Evolutionary conservation across 345 rosid species (phyloP), one percentile per base, ranked within the genome.

Genomic region (Citropsis articulata): DNA sequence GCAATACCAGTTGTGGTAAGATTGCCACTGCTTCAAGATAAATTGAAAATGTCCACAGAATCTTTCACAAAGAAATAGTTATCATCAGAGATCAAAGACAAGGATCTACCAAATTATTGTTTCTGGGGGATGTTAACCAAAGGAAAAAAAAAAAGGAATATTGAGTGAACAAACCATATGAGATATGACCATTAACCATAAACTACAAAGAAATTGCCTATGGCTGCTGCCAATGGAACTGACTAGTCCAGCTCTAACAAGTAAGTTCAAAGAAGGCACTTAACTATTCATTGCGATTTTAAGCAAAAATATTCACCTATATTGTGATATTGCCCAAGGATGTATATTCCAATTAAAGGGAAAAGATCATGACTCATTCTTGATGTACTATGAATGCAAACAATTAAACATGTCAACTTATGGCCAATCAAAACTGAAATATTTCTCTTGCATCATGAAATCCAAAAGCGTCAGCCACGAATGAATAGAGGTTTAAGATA

Each of bases 1-100:
- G 73, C 71, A 89, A 61, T 16, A 89, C 83, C 66, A 89, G 81
- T 60, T 89, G 89, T 1, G 91, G 91, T 69, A 89, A 68, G 63
- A 89, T 88, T 30, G 91, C 90, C 57, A 89, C 85, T 21, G 91
- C 93, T 85, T 89, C 91, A 22, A 89, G 77, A 72, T 82, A 89
- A 64, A 88, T 36, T 25, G 93, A 88, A 72, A 80, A 84, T 30
- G 88, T 31, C 91, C 93, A 86, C 83, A 85, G 50, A 31, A 87
- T 83, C 89, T 89, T 79, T 31, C 67, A 66, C 30, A 63, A 59
- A 83, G 57, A 38, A 66, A 71, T 68, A 69, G 14, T 77, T 40
- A 9, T 53, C 63, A 69, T 62, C 53, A 68, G 30, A 35, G 13
- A 53, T 19, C 10, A 45, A 55, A 63, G 67, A 63, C 30, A 61